Evolutionary conservation across 495 filamentous ascomycete species (phyloP).

Genomic region (Penicillium samsonianum): DNA sequence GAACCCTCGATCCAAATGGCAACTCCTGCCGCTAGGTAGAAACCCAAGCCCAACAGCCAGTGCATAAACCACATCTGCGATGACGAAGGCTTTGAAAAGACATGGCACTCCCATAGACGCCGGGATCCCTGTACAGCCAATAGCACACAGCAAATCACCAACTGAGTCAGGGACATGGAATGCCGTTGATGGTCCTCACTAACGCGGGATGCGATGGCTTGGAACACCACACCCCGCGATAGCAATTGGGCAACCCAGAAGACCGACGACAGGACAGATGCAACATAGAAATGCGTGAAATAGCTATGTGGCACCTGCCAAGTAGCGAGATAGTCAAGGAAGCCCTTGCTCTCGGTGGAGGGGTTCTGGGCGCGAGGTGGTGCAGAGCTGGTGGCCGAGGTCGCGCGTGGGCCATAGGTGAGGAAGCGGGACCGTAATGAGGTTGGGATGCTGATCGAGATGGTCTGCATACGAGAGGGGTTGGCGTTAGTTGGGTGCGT

Average conservation of each 20-base stretch:
- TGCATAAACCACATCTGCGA: slow-evolving; percentile 81
- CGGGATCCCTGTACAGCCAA: slow-evolving; percentile 74
- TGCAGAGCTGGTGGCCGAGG: slow-evolving; percentile 23
- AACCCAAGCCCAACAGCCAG: slow-evolving; percentile 75
- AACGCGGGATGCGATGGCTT: slow-evolving; percentile 39
- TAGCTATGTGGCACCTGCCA: slow-evolving; percentile 77
- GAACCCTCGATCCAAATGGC: slow-evolving; percentile 86
- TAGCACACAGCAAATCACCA: slow-evolving; percentile 66
- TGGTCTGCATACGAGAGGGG: slow-evolving; percentile 45
- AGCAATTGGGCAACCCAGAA: slow-evolving; percentile 79
- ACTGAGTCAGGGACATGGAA: slow-evolving; percentile 65
- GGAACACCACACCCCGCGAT: slow-evolving; percentile 51
- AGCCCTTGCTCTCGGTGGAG: slow-evolving; percentile 3
- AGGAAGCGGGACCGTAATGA: slow-evolving; percentile 57
- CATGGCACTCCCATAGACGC: slow-evolving; percentile 70
- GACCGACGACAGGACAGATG: slow-evolving; percentile 66
- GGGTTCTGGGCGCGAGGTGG: background rate
- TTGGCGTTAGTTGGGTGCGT: slow-evolving; percentile 22
- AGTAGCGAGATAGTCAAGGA: slow-evolving; percentile 54
- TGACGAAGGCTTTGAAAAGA: slow-evolving; percentile 63
- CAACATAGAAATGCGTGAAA: slow-evolving; percentile 84
- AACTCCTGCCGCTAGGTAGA: slow-evolving; percentile 71
- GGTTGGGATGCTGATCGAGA: slow-evolving; percentile 53
- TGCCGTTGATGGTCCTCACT: slow-evolving; percentile 36
- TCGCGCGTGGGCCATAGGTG: slow-evolving; percentile 58